phyloP scores from a whole-genome alignment of 1,284 basidiomycete species.

The Spongiforma sp. region DNA sequence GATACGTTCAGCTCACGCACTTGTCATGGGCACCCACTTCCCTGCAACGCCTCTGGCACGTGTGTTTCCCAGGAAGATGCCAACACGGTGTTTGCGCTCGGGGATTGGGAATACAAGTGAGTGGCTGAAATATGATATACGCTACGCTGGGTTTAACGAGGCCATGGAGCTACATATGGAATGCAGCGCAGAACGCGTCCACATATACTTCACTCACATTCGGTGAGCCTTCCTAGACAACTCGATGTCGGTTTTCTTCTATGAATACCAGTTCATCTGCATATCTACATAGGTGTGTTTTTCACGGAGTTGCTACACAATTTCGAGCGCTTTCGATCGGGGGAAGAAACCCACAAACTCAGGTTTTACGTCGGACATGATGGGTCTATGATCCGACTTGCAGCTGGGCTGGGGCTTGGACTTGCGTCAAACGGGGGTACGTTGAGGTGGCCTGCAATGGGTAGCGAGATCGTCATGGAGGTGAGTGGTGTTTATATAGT shows the following conservation, averaged over 20 bases:
- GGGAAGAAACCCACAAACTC: constrained; percentile 43
- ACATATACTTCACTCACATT: constrained; percentile 54
- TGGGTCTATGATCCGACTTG: constrained; percentile 55
- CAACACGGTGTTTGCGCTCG: constrained; percentile 44
- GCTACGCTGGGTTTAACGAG: constrained; percentile 6
- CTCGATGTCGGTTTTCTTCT: no score
- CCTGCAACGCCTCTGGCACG: constrained; percentile 50
- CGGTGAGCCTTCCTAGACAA: constrained; percentile 37
- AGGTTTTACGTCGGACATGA: constrained; percentile 57
- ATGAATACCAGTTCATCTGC: constrained; percentile 1
- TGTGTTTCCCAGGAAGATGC: constrained; percentile 54
- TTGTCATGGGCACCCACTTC: constrained; percentile 52
- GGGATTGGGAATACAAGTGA: constrained; percentile 58
- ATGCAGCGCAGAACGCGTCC: constrained; percentile 46
- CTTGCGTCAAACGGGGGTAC: constrained; percentile 29
- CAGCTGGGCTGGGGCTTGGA: constrained; percentile 51
- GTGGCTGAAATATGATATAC: constrained; percentile 14
- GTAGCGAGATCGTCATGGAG: constrained; percentile 57
- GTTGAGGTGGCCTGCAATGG: constrained; percentile 56
- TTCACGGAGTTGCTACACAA: constrained; percentile 42
- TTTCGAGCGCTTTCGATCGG: constrained; percentile 34
- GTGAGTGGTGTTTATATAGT: constrained; percentile 31
- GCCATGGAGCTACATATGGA: constrained; percentile 54
- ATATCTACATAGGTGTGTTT: constrained; percentile 38
- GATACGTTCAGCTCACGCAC: constrained; percentile 57